Percentiles rank a stretch among this genome's conserved stretches.
Evolutionary conservation across 768 basidiomycete species (phyloP).

Genomic region (Mycena vulgaris): DNA sequence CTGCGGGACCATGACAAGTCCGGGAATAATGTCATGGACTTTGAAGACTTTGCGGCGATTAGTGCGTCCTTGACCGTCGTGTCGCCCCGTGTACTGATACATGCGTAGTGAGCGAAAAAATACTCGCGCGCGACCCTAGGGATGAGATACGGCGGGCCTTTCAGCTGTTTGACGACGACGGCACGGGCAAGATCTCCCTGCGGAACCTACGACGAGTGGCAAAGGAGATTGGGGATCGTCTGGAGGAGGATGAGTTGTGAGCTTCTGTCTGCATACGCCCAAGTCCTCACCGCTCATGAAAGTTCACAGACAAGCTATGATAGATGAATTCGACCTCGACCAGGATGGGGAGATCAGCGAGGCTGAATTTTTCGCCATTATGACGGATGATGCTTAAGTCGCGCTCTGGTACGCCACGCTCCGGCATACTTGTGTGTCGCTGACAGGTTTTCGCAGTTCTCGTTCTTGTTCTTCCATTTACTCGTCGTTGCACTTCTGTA

Average conservation of each 20-base stretch:
- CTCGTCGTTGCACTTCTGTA: slow-evolving; percentile 31
- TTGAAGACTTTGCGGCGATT: slow-evolving; percentile 94
- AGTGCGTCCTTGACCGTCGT: slow-evolving; percentile 67
- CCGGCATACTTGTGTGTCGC: neutral
- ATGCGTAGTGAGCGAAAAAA: slow-evolving; percentile 91
- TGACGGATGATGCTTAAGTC: slow-evolving; percentile 89
- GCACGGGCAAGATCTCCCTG: slow-evolving; percentile 93
- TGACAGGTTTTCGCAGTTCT: slow-evolving; percentile 20
- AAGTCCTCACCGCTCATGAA: slow-evolving; percentile 8
- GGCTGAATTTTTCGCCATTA: slow-evolving; percentile 96
- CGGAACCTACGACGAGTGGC: slow-evolving; percentile 94
- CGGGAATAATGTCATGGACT: slow-evolving; percentile 89
- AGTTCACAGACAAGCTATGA: slow-evolving; percentile 93
- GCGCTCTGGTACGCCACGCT: slow-evolving; percentile 4
- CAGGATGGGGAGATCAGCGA: slow-evolving; percentile 98
- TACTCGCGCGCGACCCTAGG: slow-evolving; percentile 94
- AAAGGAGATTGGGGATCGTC: slow-evolving; percentile 94
- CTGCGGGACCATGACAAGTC: slow-evolving; percentile 92
- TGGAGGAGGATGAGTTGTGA: slow-evolving; percentile 97
- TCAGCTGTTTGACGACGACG: slow-evolving; percentile 96
- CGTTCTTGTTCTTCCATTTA: slow-evolving; percentile 7
- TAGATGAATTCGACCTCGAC: slow-evolving; percentile 99
- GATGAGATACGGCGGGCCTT: slow-evolving; percentile 98
- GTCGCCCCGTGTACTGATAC: slow-evolving; percentile 25
- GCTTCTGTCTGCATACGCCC: slow-evolving; percentile 45